These are phyloP conservation scores for Agrostemma githago DNA, from an alignment of 148 eudicot species.

Conservation along the genomic window DNA sequence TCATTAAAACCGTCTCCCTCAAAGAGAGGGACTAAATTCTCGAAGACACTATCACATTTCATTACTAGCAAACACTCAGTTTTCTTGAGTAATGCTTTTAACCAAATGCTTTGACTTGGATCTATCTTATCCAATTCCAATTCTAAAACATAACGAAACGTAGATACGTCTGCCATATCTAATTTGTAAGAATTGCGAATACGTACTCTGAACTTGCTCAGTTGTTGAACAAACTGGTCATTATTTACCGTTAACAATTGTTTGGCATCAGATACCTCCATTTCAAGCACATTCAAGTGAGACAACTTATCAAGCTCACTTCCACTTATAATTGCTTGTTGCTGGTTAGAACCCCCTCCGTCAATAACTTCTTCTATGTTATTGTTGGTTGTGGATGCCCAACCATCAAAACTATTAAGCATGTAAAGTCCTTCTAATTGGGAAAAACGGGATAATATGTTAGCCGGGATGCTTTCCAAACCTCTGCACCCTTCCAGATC, in stretches of 20 bases:
- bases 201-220: not conserved
- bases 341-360: not conserved
- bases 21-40: not conserved
- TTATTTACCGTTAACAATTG: not conserved
- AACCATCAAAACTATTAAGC: not conserved
- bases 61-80: not conserved
- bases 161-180: too few species aligned
- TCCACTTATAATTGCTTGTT: not conserved
- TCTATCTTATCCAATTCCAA: not conserved
- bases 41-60: not conserved
- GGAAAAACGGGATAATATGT: constrained; percentile 3
- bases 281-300: constrained; percentile 19
- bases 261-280: not conserved
- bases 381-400: not conserved
- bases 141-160: not conserved
- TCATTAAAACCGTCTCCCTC: not conserved
- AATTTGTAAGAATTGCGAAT: not conserved
- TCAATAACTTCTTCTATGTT: not conserved
- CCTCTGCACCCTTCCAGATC: not conserved
- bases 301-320: not conserved
- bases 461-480: not conserved
- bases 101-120: not conserved
- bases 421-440: constrained; percentile 21
- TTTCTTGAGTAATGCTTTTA: not conserved
- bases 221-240: not conserved